phyloP scores from a whole-genome alignment of 768 basidiomycete species.

The Termitomyces sp. region DNA sequence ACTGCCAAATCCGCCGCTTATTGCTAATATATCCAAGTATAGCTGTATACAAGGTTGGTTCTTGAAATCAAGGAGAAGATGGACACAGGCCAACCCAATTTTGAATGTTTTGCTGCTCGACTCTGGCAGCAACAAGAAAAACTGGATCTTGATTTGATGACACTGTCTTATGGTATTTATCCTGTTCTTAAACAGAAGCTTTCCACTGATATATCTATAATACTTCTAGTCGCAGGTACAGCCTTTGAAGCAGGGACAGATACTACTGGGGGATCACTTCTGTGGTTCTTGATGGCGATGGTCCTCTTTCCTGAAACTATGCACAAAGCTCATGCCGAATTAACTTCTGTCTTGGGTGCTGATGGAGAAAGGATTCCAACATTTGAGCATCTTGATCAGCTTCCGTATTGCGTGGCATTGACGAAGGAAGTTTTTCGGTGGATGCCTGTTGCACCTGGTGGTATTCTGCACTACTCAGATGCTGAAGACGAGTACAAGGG shows the following conservation, averaged over 20 bases:
- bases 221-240: constrained; percentile 4
- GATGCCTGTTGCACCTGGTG: constrained; percentile 12
- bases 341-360: constrained; percentile 4
- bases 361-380: constrained; percentile 1
- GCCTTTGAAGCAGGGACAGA: constrained; percentile 6
- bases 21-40: not conserved
- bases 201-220: not conserved
- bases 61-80: constrained; percentile 18
- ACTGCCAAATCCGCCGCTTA: not conserved
- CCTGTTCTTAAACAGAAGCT: not conserved
- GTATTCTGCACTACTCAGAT: constrained; percentile 12
- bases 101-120: constrained; percentile 11
- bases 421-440: constrained; percentile 14
- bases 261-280: constrained; percentile 2
- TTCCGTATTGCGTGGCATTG: constrained; percentile 10
- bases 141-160: constrained; percentile 3
- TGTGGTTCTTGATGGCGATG: constrained; percentile 13
- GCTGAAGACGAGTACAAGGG: constrained; percentile 17
- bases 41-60: constrained; percentile 18
- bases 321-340: constrained; percentile 10
- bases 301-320: constrained; percentile 10
- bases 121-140: constrained; percentile 9
- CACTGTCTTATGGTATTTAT: constrained; percentile 1
- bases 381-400: constrained; percentile 5
- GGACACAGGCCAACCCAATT: constrained; percentile 9